phyloP scores from a whole-genome alignment of 164 flowering plant species.

The Protea cynaroides region DNA sequence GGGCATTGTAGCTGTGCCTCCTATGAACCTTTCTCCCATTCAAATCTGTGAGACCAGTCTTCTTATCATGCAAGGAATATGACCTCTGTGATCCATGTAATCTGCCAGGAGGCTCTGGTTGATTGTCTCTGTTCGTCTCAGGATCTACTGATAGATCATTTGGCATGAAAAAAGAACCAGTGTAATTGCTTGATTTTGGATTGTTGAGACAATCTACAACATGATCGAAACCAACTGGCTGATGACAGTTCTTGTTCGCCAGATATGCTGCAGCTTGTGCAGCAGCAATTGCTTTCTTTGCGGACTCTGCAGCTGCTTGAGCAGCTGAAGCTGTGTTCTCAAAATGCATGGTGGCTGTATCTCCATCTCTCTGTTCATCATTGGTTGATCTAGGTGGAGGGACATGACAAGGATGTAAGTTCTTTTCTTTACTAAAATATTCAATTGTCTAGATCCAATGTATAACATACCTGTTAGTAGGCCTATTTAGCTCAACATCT shows the following conservation, averaged over 20 bases:
- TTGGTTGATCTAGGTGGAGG: slow-evolving; percentile 15
- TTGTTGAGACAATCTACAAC: slow-evolving; percentile 7
- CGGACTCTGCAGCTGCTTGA: slow-evolving; percentile 76
- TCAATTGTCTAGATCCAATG: not conserved
- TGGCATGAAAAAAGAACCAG: not conserved
- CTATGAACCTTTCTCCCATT: slow-evolving; percentile 26
- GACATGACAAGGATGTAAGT: not conserved
- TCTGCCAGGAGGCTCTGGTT: slow-evolving; percentile 17
- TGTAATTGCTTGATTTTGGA: slow-evolving; percentile 7
- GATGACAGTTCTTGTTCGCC: slow-evolving; percentile 37
- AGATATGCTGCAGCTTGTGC: slow-evolving; percentile 80
- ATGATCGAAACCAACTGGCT: slow-evolving; percentile 10
- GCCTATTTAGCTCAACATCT: slow-evolving; percentile 23
- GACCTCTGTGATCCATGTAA: slow-evolving; percentile 6
- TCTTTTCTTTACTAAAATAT: not conserved
- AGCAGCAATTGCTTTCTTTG: slow-evolving; percentile 77
- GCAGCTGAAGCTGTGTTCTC: slow-evolving; percentile 71
- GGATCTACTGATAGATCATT: not conserved
- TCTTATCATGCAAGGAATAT: slow-evolving; percentile 21
- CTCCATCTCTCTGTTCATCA: slow-evolving; percentile 12
- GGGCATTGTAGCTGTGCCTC: slow-evolving; percentile 61
- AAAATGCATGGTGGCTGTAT: slow-evolving; percentile 20
- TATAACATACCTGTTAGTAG: slow-evolving; percentile 30
- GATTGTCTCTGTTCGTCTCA: slow-evolving; percentile 5
- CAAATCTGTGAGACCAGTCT: slow-evolving; percentile 7